phyloP scores from a whole-genome alignment of 257 asterid species.

The Coffea canephora region DNA sequence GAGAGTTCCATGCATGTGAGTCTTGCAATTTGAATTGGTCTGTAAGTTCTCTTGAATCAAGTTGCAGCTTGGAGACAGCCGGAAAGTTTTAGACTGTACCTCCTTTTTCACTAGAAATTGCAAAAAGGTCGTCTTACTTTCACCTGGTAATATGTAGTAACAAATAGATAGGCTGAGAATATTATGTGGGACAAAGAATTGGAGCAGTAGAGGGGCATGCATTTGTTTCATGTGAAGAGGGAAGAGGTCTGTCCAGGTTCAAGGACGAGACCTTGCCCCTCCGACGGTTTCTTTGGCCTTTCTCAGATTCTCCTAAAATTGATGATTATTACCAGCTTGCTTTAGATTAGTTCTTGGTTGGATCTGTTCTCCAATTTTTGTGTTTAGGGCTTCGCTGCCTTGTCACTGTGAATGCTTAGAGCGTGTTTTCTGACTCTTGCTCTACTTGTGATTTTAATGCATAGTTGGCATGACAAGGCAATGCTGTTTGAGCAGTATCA shows the following conservation, averaged over 20 bases:
- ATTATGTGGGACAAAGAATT: background rate
- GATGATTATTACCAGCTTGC: too few species aligned
- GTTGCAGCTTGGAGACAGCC: background rate
- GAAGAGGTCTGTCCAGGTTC: background rate
- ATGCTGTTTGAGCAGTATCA: conserved; percentile 89
- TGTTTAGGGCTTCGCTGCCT: background rate
- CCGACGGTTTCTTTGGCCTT: background rate
- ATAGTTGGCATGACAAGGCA: conserved; percentile 94
- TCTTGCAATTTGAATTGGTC: background rate
- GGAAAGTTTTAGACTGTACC: background rate
- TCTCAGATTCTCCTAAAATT: background rate
- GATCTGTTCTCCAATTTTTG: background rate
- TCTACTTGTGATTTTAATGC: conserved; percentile 11
- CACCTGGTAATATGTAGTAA: background rate
- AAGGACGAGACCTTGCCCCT: background rate
- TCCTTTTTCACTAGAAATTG: background rate
- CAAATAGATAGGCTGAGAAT: background rate
- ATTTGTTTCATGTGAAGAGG: background rate
- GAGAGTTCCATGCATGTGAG: background rate
- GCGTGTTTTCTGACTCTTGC: background rate
- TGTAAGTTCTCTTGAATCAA: background rate
- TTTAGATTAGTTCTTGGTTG: background rate
- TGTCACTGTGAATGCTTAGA: background rate
- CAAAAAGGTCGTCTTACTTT: background rate
- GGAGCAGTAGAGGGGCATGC: background rate